Conservation (phyloP, 495 filamentous ascomycete genomes). For the Bryoglossum gracile region DNA sequence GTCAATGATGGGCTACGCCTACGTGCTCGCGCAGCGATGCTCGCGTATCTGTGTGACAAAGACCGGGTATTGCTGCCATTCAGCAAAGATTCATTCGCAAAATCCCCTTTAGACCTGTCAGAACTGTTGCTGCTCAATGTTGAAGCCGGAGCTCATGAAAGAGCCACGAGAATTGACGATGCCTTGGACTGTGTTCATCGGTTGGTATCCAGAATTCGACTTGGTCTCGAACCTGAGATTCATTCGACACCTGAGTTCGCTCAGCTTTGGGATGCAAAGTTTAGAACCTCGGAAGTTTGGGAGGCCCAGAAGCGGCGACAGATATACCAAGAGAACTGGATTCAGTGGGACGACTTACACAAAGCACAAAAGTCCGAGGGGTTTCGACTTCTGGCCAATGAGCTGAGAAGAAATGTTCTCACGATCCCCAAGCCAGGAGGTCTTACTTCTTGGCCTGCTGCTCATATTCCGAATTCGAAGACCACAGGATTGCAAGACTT, state of each 20-base stretch:
- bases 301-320: not conserved
- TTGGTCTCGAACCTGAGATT: not conserved
- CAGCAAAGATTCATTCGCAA: too few relatives aligned
- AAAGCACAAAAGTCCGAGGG: not conserved
- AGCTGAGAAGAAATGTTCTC: not conserved
- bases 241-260: not conserved
- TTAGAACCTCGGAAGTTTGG: not conserved
- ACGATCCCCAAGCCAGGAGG: not conserved
- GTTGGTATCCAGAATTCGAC: not conserved
- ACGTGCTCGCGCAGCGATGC: not conserved
- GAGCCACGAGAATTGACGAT: too few relatives aligned
- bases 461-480: too few relatives aligned
- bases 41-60: not conserved
- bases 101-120: too few relatives aligned
- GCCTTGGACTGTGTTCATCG: too few relatives aligned
- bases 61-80: not conserved
- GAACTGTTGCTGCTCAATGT: too few relatives aligned
- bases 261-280: not conserved
- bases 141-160: too few relatives aligned
- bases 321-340: constrained; percentile 1
- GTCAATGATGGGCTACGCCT: not conserved
- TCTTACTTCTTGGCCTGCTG: too few relatives aligned
- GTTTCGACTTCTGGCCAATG: not conserved
- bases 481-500: too few relatives aligned
- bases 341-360: constrained; percentile 1